Evolutionary conservation across 1,284 basidiomycete genomes (phyloP), one percentile per base, ranked within the genome.

Genomic region (Mycena sp.): DNA sequence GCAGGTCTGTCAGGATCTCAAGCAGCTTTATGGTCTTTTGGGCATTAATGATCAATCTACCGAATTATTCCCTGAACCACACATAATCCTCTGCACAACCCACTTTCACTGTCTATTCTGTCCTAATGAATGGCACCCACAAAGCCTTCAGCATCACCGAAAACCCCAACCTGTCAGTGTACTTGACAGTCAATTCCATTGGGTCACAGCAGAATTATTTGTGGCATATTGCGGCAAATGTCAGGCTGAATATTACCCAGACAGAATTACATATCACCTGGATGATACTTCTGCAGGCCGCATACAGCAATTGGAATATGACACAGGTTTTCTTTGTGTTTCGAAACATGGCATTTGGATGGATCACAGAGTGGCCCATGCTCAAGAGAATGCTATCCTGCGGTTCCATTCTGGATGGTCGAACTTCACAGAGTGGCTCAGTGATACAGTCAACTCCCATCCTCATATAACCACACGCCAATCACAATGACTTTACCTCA

Each of bases 341-440:
- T 61, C 59, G 1, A 61, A 61, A 29, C 43, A 46, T 19, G 59
- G 54, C 5, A 35, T 55, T 10, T 55, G 52, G 52, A 29, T 55
- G 19, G 21, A 41, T 17, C 52, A 35, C 6, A 25, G 59, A 9
- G 30, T 61, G 4, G 59, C 59, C 1, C 4, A 32, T 3, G n/a
- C 43, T 1, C 61, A 63, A 14, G 61, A 63, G 32, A 51, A 53
- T 41, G 38, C 54, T 3, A 12, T 63, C 11, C 19, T 51, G 5
- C 25, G 41, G 0, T 58, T 63, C 14, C 61, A 44, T 30, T 41
- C 35, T 6, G 61, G 61, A 9, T 63, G 54, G 61, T 43, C 61
- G 6, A 63, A 45, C 17, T 63, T 63, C 49, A 40, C 61, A 9
- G 48, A 63, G 1, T 63, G 61, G 61, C 48, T 63, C 23, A 63